phyloP scores from a whole-genome alignment of 2,329 filamentous ascomycete species.

The Periconia macrospinosa region DNA sequence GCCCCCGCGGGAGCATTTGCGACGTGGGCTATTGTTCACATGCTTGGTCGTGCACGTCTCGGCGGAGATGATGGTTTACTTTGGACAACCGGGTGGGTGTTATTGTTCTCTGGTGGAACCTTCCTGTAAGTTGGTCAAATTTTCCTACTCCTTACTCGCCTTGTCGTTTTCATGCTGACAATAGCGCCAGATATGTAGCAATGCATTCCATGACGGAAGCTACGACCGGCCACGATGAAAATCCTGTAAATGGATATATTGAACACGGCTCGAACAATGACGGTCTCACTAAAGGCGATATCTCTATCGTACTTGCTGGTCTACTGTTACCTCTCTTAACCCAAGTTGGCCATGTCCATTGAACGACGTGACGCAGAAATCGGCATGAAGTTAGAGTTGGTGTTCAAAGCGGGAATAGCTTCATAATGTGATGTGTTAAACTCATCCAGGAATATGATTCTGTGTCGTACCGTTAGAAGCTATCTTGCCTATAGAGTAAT shows the following conservation, averaged over 20 bases:
- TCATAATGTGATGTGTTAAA: no score
- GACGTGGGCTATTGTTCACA: slow-evolving; percentile 78
- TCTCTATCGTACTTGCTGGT: slow-evolving; percentile 68
- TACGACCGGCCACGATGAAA: slow-evolving; percentile 38
- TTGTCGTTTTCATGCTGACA: background rate
- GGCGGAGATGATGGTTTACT: slow-evolving; percentile 64
- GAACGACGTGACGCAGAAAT: background rate
- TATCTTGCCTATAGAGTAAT: no score
- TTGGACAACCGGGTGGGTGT: slow-evolving; percentile 89
- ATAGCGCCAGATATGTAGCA: slow-evolving; percentile 79
- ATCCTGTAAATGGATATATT: slow-evolving; percentile 54
- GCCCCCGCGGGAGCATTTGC: slow-evolving; percentile 82
- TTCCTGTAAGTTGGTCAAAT: slow-evolving; percentile 70
- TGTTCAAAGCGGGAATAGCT: no score
- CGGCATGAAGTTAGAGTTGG: no score
- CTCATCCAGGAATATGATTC: no score
- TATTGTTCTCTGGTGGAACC: slow-evolving; percentile 94
- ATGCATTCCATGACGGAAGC: slow-evolving; percentile 98
- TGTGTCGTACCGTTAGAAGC: no score
- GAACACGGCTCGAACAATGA: slow-evolving; percentile 53
- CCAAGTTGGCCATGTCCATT: slow-evolving; percentile 72
- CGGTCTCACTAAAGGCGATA: slow-evolving; percentile 55
- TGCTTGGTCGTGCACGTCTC: slow-evolving; percentile 66
- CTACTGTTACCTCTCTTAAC: slow-evolving; percentile 79
- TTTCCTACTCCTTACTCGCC: background rate